A percentile compares a stretch with the other conserved stretches of the same genome.
phyloP scores from a whole-genome alignment of 164 flowering plant species.

The Taxillus chinensis region DNA sequence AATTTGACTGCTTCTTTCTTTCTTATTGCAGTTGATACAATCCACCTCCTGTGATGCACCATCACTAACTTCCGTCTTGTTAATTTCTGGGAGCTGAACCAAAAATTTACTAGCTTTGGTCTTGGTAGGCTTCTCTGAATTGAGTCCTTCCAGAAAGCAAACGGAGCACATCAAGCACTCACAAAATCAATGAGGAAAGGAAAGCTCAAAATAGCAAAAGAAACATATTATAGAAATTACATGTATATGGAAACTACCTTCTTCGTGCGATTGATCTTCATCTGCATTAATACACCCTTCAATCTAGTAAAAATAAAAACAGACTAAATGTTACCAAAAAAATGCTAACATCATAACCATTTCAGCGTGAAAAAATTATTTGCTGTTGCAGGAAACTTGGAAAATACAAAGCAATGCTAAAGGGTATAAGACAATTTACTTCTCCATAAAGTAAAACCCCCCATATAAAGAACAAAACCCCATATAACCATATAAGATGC shows the following conservation, averaged over 20 bases:
- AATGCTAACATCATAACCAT: neutral
- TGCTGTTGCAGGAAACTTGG: too few species aligned
- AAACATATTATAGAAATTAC: neutral
- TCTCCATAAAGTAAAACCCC: too few species aligned
- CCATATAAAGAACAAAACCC: too few species aligned
- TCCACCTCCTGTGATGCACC: slow-evolving; percentile 2
- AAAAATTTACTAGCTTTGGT: slow-evolving; percentile 4
- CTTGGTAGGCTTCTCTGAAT: neutral
- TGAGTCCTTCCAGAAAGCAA: neutral
- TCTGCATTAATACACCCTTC: neutral
- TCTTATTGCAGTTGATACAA: slow-evolving; percentile 6
- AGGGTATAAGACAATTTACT: too few species aligned
- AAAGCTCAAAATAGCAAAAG: neutral
- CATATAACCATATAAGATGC: too few species aligned
- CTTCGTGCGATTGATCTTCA: neutral
- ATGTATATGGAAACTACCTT: neutral
- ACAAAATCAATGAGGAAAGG: neutral
- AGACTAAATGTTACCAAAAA: neutral
- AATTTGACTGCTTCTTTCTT: slow-evolving; percentile 29
- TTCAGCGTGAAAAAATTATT: too few species aligned
- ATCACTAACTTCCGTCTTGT: slow-evolving; percentile 7
- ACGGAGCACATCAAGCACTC: neutral
- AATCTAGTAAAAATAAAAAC: neutral
- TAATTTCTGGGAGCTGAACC: slow-evolving; percentile 8
- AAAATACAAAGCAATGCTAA: too few species aligned